Conservation (phyloP, 257 asterid species). For the Nicotiana noctiflora region DNA sequence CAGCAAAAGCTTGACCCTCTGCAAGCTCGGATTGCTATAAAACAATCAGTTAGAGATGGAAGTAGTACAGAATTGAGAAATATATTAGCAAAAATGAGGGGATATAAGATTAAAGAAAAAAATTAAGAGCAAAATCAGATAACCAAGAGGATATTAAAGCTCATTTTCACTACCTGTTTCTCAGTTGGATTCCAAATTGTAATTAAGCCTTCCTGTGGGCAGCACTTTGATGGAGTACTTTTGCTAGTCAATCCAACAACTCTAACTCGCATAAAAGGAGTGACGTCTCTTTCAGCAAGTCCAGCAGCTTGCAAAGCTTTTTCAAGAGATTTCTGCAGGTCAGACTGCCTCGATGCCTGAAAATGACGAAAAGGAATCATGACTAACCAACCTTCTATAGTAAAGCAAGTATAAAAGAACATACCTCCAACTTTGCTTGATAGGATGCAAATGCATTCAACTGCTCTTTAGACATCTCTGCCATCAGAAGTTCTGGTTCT, state of each 20-base stretch:
- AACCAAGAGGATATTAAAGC: not conserved
- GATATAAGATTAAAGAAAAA: not conserved
- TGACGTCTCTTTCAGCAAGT: conserved; percentile 62
- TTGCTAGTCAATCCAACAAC: conserved; percentile 72
- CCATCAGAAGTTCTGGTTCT: conserved; percentile 95
- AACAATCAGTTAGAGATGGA: conserved; percentile 2
- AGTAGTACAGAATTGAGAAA: not conserved
- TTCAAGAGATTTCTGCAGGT: conserved; percentile 58
- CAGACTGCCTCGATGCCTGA: conserved; percentile 58
- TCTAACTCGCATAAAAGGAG: conserved; percentile 80
- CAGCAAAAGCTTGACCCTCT: conserved; percentile 83
- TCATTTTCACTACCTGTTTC: conserved; percentile 50
- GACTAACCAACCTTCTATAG: not conserved
- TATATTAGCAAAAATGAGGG: not conserved
- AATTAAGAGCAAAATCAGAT: not conserved
- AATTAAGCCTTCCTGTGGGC: conserved; percentile 55
- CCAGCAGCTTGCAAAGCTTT: conserved; percentile 84
- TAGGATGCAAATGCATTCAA: conserved; percentile 67
- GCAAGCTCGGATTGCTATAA: conserved; percentile 53
- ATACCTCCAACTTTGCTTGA: conserved; percentile 84
- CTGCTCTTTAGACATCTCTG: conserved; percentile 89
- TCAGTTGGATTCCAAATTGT: conserved; percentile 95
- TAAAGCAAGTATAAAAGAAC: conserved; percentile 14
- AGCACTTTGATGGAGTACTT: conserved; percentile 23
- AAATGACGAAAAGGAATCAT: conserved; percentile 15